Base-by-base conservation (phyloP, 495 filamentous ascomycete species). In the Tuber aestivum region DNA sequence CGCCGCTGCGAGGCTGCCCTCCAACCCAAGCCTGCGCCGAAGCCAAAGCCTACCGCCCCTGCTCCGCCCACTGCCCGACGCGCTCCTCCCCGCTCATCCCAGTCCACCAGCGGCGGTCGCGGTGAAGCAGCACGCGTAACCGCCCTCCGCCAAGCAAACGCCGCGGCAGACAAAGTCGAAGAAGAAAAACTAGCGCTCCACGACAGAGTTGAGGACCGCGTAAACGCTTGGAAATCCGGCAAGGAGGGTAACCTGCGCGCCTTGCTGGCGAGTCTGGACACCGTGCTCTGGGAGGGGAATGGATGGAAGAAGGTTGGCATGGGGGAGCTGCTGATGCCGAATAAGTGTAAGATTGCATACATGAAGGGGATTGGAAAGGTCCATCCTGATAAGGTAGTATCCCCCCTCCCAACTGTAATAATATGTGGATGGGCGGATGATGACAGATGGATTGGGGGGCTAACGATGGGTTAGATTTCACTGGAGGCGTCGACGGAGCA, bases 321-420 rank as follows among this genome's bases (percentile, higher is more conserved):
- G 90, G 90, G 92, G 71, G 95, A 99, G 84, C 83, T 99, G 79
- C 90, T 99, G 50, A 86, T 97, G 86, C 90, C 94, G 65, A 91
- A 90, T 70, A 97, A 93, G 87, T 95, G 97, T 71, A 99, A 99
- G 89, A 89, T 98, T 73, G 88, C 92, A 74, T 99, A 99, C 82
- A 98, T 99, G 95, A 97, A 97, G 89, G 95, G 93, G 8, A 97
- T 99, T 90, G 92, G 90, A 9, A 98, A 97, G 88, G 94, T 95
- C 78, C 95, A 99, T 87, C 95, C 95, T 76, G 95, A 99, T 83
- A 99, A 99, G 91, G 95, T 97, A 86, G 83, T 89, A 86, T 74
- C 74, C 44, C 44, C 41, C n/a, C 18, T 70, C 32, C 10, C 45
- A 41, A n/a, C 20, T 38, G 32, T 35, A 2, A 27, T 61, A 61